phyloP scores from a whole-genome alignment of 202 grass and related monocot species.

The Zoysia matrella region DNA sequence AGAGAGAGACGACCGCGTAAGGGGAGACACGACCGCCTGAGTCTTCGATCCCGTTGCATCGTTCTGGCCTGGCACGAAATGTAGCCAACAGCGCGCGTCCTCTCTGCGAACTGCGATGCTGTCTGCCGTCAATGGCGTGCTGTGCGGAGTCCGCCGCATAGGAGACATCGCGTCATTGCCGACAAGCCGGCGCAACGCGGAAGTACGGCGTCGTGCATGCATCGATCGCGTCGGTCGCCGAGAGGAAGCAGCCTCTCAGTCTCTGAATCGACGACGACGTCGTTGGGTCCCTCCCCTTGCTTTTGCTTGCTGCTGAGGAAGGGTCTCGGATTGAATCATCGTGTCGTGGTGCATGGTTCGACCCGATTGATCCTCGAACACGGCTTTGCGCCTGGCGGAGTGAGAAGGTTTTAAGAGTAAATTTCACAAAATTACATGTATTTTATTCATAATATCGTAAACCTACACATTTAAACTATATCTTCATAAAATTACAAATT shows the following conservation, averaged over 20 bases:
- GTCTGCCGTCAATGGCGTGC: slow-evolving; percentile 41
- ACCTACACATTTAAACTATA: too few relatives aligned
- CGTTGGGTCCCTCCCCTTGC: background rate
- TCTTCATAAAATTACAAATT: too few relatives aligned
- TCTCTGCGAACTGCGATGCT: background rate
- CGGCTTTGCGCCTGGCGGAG: background rate
- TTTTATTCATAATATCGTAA: too few relatives aligned
- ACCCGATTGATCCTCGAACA: slow-evolving; percentile 16
- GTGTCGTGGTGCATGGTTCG: background rate
- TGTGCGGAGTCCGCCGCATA: slow-evolving; percentile 9
- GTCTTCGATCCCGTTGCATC: slow-evolving; percentile 22
- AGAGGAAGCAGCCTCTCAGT: background rate
- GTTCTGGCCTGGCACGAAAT: slow-evolving; percentile 18
- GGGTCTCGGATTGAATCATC: background rate
- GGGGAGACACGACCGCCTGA: slow-evolving; percentile 26
- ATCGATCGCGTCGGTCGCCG: slow-evolving; percentile 38
- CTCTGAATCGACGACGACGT: background rate
- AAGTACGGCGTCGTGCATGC: slow-evolving; percentile 23
- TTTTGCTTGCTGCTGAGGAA: background rate
- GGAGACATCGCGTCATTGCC: slow-evolving; percentile 33
- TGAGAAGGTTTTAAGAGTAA: background rate
- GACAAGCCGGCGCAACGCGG: slow-evolving; percentile 15
- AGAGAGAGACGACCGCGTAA: background rate
- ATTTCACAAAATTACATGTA: too few relatives aligned
- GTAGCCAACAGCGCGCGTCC: slow-evolving; percentile 32